Percentiles rank a stretch among this genome's conserved stretches.
Evolutionary conservation across 805 yeast species (phyloP).

Genomic region (Candida sakaeoensis): DNA sequence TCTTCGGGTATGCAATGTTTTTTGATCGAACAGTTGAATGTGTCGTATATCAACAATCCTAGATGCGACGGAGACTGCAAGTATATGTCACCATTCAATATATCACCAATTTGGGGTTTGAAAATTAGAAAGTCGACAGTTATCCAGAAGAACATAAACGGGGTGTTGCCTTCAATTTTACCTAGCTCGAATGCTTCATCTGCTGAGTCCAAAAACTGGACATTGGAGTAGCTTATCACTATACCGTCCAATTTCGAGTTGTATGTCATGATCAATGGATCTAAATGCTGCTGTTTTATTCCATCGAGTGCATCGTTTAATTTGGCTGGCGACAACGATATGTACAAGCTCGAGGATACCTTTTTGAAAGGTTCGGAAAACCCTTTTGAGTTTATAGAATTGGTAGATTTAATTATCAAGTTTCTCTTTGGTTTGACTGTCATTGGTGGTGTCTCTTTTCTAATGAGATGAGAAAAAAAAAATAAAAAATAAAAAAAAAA

Average conservation of each 20-base stretch:
- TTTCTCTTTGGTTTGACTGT: neutral
- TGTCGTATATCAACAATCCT: conserved; percentile 86
- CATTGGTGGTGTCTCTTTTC: conserved; percentile 25
- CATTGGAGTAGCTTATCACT: conserved; percentile 71
- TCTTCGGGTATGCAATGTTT: conserved; percentile 77
- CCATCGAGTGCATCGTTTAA: conserved; percentile 70
- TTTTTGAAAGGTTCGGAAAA: conserved; percentile 67
- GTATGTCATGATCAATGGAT: conserved; percentile 83
- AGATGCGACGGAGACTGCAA: conserved; percentile 95
- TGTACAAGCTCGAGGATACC: conserved; percentile 60
- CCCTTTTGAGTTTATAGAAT: conserved; percentile 37
- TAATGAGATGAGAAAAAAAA: conserved; percentile 1
- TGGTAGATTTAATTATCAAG: conserved; percentile 23
- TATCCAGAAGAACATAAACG: conserved; percentile 87
- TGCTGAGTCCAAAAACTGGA: conserved; percentile 45
- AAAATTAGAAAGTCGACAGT: conserved; percentile 79
- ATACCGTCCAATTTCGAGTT: conserved; percentile 74
- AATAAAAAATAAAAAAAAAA: too few relatives aligned
- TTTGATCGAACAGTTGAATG: conserved; percentile 90
- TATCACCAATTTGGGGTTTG: conserved; percentile 88
- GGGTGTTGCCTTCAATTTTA: conserved; percentile 70
- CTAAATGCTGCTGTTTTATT: conserved; percentile 81
- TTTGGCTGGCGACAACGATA: conserved; percentile 85
- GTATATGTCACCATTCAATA: conserved; percentile 80
- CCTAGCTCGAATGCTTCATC: conserved; percentile 31